phyloP scores from a whole-genome alignment of 2,329 filamentous ascomycete species.

The Periglandula ipomoeae region DNA sequence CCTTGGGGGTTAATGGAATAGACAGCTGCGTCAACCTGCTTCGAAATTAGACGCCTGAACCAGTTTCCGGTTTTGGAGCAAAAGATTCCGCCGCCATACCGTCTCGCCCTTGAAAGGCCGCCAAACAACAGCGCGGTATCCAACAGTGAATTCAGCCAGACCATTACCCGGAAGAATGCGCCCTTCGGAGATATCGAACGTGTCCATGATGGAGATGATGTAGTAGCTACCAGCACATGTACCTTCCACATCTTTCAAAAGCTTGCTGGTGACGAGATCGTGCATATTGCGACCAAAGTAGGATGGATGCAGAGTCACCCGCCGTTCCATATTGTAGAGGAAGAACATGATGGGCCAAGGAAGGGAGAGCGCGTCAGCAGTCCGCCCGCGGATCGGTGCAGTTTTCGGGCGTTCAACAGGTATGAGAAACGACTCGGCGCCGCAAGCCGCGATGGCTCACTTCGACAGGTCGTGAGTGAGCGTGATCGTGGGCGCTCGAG shows the following conservation, averaged over 20 bases:
- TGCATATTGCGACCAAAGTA: slow-evolving; percentile 95
- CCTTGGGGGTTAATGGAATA: slow-evolving; percentile 84
- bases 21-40: slow-evolving; percentile 85
- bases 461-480: neutral
- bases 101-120: slow-evolving; percentile 97
- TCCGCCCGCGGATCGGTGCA: neutral
- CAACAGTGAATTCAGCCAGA: slow-evolving; percentile 87
- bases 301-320: slow-evolving; percentile 89
- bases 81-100: slow-evolving; percentile 43
- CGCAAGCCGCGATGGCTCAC: neutral
- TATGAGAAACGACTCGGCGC: neutral
- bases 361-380: neutral
- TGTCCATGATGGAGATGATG: slow-evolving; percentile 96
- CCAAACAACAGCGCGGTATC: slow-evolving; percentile 95
- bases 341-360: slow-evolving; percentile 70
- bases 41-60: slow-evolving; percentile 21
- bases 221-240: slow-evolving; percentile 94
- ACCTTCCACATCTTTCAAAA: slow-evolving; percentile 89
- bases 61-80: slow-evolving; percentile 5
- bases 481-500: neutral
- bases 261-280: slow-evolving; percentile 79
- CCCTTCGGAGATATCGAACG: slow-evolving; percentile 88
- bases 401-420: neutral
- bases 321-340: slow-evolving; percentile 91
- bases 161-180: slow-evolving; percentile 87